Base-by-base conservation (phyloP, 2,329 filamentous ascomycete species). In the Ramularia endophylla region DNA sequence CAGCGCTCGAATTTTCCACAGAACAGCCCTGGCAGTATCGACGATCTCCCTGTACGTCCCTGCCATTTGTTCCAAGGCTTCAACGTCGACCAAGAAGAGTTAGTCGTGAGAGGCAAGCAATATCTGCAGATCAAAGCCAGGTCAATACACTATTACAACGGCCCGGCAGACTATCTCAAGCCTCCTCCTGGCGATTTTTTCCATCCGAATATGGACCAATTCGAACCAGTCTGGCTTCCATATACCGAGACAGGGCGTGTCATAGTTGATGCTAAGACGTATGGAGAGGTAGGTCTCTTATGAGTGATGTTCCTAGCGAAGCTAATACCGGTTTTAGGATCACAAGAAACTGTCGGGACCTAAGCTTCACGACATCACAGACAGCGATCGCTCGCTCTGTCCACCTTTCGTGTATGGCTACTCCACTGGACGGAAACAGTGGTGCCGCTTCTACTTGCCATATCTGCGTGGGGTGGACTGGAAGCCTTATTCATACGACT, bases 211-310 rank as follows among this genome's bases (percentile, higher is more conserved):
- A 40, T 39, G 41, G 36, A 31, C 9, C 16, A 33, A 5, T 43
- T 27, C 15, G 32, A 36, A 9, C 25, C 13, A 13, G 27, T 46
- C 11, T 46, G 34, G 40, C 17, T 31, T 18, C 39, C 39, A 31
- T 46, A 33, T 22, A 36, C 40, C 38, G 51, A 46, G 27, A 48
- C 46, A 8, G 53, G 53, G 7, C 47, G 56, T 3, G 40, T 59
- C 12, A 47, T 59, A 2, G 40, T 59, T 18, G 56, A 59, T 19
- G 40, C 48, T 4, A 58, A 56, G 38, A 59, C 56, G 1, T 59
- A 54, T 38, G 29, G 35, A 27, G 33, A 45, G 16, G 36, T 25
- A 25, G 22, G 22, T 25, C 22, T 25, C n/a, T n/a, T n/a, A n/a
- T n/a, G n/a, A n/a, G n/a, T n/a, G n/a, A n/a, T n/a, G n/a, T n/a